Evolutionary conservation across 2,329 filamentous ascomycete genomes (phyloP), one percentile per base, ranked within the genome.

Genomic region (Aspergillus sp.): DNA sequence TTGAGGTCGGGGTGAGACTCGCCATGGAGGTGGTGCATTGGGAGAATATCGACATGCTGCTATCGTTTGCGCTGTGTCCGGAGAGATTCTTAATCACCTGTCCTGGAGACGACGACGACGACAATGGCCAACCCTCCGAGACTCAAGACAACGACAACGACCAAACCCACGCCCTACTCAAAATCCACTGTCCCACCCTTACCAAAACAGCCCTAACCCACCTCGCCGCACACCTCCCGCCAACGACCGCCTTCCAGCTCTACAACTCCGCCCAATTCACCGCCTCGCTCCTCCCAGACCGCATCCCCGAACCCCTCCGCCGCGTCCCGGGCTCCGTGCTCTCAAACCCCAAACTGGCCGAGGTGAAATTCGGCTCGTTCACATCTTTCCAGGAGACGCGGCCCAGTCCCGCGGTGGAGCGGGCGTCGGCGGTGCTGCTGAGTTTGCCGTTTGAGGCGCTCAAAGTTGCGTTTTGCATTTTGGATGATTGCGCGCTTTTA

Each of bases 341-440:
- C 8, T 43, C 48, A 4, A 54, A 58, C 30, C 51, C 52, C 5
- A 45, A 45, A 10, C 49, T 63, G 12, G 55, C 57, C 27, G 26
- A 42, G 2, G 41, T 62, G 12, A 54, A 51, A 4, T 63, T 61
- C 42, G 60, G 59, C 26, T 50, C 48, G 5, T 43, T 55, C 3
- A 45, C 45, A 1, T 49, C 53, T 28, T 34, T 47, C 12, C 42
- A 54, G 10, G 50, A 50, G 5, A 12, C 43, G 2, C 50, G 47
- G 8, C 53, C 55, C 4, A 52, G 46, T 29, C 42, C 29, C 4
- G 55, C 58, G 8, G 48, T 52, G 26, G 48, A 46, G 2, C 45
- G 57, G 5, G 39, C 54, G 6, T 66, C 64, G 0, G 58, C 56
- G 1, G 49, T 65, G 26, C 41, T 67, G 27, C 41, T 66, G 4